Conservation (phyloP, 129 eudicot genomes). For the Cynara cardunculus region DNA sequence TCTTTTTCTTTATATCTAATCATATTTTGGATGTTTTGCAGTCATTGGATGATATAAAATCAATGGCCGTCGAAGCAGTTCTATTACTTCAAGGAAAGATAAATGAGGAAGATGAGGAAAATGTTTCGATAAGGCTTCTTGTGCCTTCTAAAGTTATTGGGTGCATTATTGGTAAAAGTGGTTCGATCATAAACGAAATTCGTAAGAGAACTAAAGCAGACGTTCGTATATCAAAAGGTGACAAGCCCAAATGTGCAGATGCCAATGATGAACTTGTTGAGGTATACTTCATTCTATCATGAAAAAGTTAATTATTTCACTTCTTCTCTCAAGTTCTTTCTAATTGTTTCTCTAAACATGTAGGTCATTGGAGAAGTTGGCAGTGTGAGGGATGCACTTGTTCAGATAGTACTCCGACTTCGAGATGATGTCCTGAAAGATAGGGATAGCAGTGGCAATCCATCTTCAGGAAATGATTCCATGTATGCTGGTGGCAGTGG, state of each 20-base stretch:
- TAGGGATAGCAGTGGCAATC: constrained; percentile 49
- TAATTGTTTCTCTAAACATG: constrained; percentile 6
- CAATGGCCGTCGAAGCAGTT: constrained; percentile 97
- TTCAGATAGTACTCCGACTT: constrained; percentile 86
- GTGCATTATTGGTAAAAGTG: constrained; percentile 90
- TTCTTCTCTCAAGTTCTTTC: background rate
- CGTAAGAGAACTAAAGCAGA: constrained; percentile 87
- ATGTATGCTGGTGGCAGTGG: constrained; percentile 52
- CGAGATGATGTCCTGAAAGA: constrained; percentile 80
- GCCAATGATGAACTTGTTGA: constrained; percentile 74
- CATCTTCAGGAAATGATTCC: constrained; percentile 54
- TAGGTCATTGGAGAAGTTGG: constrained; percentile 84
- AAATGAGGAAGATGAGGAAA: constrained; percentile 72
- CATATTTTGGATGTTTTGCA: constrained; percentile 18
- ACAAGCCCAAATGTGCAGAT: constrained; percentile 75
- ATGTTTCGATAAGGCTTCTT: constrained; percentile 61
- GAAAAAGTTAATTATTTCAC: background rate
- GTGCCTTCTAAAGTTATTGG: constrained; percentile 91
- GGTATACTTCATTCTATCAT: constrained; percentile 36
- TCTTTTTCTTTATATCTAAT: constrained; percentile 1
- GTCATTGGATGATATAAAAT: constrained; percentile 79
- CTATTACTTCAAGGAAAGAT: constrained; percentile 87
- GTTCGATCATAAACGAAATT: constrained; percentile 91
- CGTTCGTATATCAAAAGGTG: constrained; percentile 83
- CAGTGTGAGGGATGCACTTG: constrained; percentile 88